Conservation (phyloP, 192 early-diverging fungal genomes). For the Pilobolus umbonatus region DNA sequence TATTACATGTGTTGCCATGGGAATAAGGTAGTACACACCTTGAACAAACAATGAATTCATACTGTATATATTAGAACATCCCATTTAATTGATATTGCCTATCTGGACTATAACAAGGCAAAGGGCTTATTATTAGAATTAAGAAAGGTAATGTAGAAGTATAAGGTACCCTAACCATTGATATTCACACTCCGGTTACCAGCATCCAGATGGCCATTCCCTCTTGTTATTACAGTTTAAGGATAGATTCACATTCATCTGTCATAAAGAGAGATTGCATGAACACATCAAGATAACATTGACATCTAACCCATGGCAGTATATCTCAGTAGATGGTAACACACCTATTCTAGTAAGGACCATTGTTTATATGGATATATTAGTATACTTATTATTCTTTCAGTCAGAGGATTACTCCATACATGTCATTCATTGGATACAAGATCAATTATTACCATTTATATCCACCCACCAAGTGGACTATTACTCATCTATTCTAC, state of each 20-base stretch:
- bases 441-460: constrained; percentile 13
- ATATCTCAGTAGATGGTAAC: constrained; percentile 21
- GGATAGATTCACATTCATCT: constrained; percentile 27
- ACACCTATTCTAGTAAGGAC: constrained; percentile 15
- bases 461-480: not conserved
- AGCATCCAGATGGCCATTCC: constrained; percentile 6
- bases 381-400: not conserved
- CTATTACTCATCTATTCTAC: constrained; percentile 3
- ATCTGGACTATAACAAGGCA: constrained; percentile 5
- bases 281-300: constrained; percentile 15
- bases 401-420: not conserved
- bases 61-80: constrained; percentile 3
- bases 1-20: constrained; percentile 20
- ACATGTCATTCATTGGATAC: constrained; percentile 3
- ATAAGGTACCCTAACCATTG: not conserved
- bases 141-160: not conserved
- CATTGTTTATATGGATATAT: not conserved
- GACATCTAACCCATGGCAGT: not conserved
- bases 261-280: constrained; percentile 10
- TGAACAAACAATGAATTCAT: no score
- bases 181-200: not conserved
- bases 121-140: not conserved
- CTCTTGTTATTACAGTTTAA: constrained; percentile 20
- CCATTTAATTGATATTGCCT: constrained; percentile 12
- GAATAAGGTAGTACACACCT: constrained; percentile 17